Evolutionary conservation across 495 filamentous ascomycete species (phyloP), one percentile per base, ranked within the genome.

Genomic region (Podospora pseudoanserina): DNA sequence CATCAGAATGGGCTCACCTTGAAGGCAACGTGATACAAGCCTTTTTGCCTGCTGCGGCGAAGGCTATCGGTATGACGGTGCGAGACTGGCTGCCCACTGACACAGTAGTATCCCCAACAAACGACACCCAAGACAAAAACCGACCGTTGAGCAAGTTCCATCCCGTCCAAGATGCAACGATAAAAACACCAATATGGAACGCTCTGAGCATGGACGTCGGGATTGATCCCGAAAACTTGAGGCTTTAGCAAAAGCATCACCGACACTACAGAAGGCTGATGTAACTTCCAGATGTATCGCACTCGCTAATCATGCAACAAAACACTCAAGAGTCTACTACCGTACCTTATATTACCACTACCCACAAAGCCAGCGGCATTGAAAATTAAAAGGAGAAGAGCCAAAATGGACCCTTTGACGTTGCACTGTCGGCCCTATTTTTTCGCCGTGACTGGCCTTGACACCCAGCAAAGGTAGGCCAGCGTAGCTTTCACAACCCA

Each of bases 341-440:
- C 30, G 7, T 32, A 23, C 23, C 23, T 23, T 32, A 13, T 2
- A 39, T 2, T 23, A 32, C 26, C 16, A 63, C 32, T 20, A 5
- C 19, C 26, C 56, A 59, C 56, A 27, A 59, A 59, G 19, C 19
- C 20, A 27, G 15, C 26, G 56, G 56, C 26, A 59, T 26, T 59
- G 56, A 23, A 11, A 59, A 9, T 23, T 23, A 2, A 6, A 59
- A 20, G 56, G 28, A 60, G 58, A 30, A 6, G 20, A 26, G 28
- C 5, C 56, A 27, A 59, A 3, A n/a, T 32, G 39, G 15, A 49
- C 39, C 39, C 39, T 60, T 30, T 60, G 11, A 26, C 4, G 58
- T 60, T 30, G 30, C 58, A 60, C 16, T 23, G 23, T 30, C 58
- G 58, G 58, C 58, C 20, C 58, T 60, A 27, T 60, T 60, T 60